Conservation (phyloP, 768 basidiomycete species). For the Polyporus arcularius region DNA sequence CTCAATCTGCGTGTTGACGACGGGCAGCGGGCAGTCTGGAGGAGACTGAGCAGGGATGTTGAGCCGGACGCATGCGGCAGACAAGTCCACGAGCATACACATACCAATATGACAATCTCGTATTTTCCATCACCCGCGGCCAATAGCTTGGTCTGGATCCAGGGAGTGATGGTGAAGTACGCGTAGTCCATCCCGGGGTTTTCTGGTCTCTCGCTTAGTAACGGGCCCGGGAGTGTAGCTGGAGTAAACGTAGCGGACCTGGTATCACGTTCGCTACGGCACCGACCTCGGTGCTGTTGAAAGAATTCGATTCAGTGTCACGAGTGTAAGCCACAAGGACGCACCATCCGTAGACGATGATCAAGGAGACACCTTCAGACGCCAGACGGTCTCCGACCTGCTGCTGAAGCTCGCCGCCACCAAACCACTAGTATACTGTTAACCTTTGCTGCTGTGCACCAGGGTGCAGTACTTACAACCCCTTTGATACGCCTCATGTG, state of each 20-base stretch:
- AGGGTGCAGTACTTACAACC: not conserved
- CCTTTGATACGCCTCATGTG: slow-evolving; percentile 10
- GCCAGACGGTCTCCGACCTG: slow-evolving; percentile 7
- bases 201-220: not conserved
- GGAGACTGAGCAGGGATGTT: not conserved
- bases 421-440: not conserved
- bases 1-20: slow-evolving; percentile 20
- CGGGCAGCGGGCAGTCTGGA: slow-evolving; percentile 1
- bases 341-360: slow-evolving; percentile 6
- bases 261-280: not conserved
- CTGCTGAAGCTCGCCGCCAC: slow-evolving; percentile 5
- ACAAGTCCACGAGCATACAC: not conserved
- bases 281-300: slow-evolving; percentile 3
- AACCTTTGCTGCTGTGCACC: not conserved
- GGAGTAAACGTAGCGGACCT: not conserved
- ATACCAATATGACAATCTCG: slow-evolving; percentile 1
- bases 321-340: not conserved
- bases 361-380: slow-evolving; percentile 5
- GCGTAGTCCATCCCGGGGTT: slow-evolving; percentile 10
- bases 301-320: not conserved
- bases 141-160: not conserved
- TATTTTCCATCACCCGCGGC: not conserved
- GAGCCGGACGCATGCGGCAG: no score
- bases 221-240: no score
- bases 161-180: not conserved